Base-by-base conservation (phyloP, 1,284 basidiomycete species). In the Ganoderma multipileum region DNA sequence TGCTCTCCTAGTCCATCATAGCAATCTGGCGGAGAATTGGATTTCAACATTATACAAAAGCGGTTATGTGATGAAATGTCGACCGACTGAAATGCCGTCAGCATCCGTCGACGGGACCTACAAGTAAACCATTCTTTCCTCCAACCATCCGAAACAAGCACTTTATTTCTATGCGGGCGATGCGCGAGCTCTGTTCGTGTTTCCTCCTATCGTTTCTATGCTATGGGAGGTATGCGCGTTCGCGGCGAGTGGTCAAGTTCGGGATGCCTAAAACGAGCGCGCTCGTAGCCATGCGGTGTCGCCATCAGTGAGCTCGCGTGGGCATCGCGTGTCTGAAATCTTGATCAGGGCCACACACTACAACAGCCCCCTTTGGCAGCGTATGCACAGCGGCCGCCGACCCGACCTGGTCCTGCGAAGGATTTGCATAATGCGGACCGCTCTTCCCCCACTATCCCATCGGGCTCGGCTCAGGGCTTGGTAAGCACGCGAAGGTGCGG, bases 271-370 rank as follows among this genome's bases (percentile, higher is more conserved):
- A 39, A 41, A 26, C n/a, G 38, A 41, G 41, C 39, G 5, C n/a
- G 20, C 26, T 28, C 66, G 38, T 63, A 63, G 63, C 63, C 52
- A 59, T 64, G 58, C 18, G 57, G 50, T 33, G 47, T 54, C 67
- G 63, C n/a, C 67, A 65, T 63, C 64, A 60, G 26, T 20, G 39
- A 47, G 44, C 28, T 68, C 67, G 67, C 64, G 67, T 68, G 67
- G 41, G 6, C 18, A 23, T 54, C 67, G 63, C 62, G 66, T 64
- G 67, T 33, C 42, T 28, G 42, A 61, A 54, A 68, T 57, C 14
- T 12, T 50, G 59, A 64, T 68, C 63, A 54, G 59, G 59, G 12
- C 41, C 38, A 47, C 44, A 60, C 23, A 38, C 36, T 33, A 38
- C 58, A 42, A 28, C 33, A 65, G 26, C 42, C 41, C 28, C 36